phyloP scores from a whole-genome alignment of 257 asterid species.

The Solanum appendiculatum region DNA sequence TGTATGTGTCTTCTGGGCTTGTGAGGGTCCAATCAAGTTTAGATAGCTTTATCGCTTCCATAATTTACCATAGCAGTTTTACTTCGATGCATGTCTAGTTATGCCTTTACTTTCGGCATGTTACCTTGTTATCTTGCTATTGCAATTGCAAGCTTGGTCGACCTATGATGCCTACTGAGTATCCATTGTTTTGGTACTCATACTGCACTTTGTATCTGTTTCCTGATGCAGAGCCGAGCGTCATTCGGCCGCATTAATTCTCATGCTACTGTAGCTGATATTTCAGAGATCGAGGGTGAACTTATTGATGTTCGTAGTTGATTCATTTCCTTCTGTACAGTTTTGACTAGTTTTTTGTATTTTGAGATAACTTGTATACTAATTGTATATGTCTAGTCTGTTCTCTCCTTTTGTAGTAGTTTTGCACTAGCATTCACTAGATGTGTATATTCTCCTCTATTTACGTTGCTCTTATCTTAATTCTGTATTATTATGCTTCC shows the following conservation, averaged over 20 bases:
- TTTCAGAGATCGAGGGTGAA: not conserved
- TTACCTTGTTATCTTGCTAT: too few species aligned
- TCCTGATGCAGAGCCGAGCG: not conserved
- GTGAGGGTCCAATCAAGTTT: not conserved
- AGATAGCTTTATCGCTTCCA: not conserved
- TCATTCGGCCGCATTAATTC: not conserved
- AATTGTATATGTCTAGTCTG: not conserved
- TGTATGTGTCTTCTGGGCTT: not conserved
- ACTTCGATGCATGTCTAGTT: not conserved
- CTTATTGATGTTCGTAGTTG: not conserved
- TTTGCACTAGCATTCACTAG: not conserved
- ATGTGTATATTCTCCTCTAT: not conserved
- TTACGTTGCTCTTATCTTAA: not conserved
- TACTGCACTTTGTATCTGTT: not conserved
- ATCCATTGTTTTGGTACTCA: too few species aligned
- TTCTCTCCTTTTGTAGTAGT: not conserved
- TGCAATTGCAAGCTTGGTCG: not conserved
- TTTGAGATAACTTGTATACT: not conserved
- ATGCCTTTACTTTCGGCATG: not conserved
- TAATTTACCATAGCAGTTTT: not conserved
- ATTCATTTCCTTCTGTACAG: not conserved
- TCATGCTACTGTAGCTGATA: not conserved
- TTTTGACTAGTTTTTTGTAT: not conserved
- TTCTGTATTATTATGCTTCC: too few species aligned
- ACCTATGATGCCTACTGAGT: not conserved